phyloP scores from a whole-genome alignment of 257 asterid species.

The Ilex aquifolium region DNA sequence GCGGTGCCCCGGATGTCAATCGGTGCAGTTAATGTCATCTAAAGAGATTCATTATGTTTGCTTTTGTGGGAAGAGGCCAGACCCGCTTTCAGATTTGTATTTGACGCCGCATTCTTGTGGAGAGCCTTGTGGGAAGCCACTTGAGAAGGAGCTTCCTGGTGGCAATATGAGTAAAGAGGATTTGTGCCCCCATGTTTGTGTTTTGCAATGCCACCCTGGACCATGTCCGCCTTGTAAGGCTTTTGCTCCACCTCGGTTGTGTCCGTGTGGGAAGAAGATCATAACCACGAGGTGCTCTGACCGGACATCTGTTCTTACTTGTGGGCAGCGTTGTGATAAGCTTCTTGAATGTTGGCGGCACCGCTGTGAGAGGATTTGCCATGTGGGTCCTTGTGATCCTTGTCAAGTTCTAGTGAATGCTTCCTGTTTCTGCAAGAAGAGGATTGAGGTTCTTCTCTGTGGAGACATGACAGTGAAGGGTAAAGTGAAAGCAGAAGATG shows the following conservation, averaged over 20 bases:
- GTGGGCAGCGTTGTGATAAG: constrained; percentile 83
- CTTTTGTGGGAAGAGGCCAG: constrained; percentile 85
- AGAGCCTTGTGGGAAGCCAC: constrained; percentile 83
- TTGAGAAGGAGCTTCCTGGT: constrained; percentile 70
- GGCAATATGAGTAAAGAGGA: constrained; percentile 57
- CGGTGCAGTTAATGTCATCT: constrained; percentile 78
- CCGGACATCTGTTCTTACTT: constrained; percentile 72
- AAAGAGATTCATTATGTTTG: constrained; percentile 79
- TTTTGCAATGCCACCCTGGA: constrained; percentile 97
- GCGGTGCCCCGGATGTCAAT: constrained; percentile 99
- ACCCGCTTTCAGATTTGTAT: constrained; percentile 88
- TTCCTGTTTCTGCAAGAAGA: constrained; percentile 84
- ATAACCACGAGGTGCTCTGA: constrained; percentile 91
- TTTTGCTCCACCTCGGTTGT: constrained; percentile 78
- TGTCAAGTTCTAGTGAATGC: constrained; percentile 74
- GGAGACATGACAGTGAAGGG: constrained; percentile 84
- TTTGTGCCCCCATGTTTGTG: constrained; percentile 89
- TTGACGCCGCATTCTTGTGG: constrained; percentile 99
- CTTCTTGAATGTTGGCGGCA: constrained; percentile 87
- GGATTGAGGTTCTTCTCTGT: constrained; percentile 60
- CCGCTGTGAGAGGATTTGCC: constrained; percentile 63
- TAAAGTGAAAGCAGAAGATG: constrained; percentile 51
- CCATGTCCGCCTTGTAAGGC: constrained; percentile 99
- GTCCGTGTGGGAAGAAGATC: constrained; percentile 92
- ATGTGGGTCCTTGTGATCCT: constrained; percentile 82